Evolutionary conservation across 441 rosid genomes (phyloP).

Genomic region (Populus hybrid): DNA sequence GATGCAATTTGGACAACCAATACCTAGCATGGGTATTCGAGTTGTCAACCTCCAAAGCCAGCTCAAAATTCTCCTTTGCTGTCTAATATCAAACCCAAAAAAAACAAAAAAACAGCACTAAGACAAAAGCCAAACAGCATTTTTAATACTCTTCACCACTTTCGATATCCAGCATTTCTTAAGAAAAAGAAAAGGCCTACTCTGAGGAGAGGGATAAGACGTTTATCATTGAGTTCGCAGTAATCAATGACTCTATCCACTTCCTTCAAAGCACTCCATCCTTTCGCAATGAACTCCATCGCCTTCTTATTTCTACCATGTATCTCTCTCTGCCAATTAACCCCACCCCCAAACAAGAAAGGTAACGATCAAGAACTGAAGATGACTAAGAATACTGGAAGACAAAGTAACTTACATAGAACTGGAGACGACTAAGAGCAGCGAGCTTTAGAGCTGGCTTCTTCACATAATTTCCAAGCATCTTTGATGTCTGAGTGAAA

Average conservation of each 20-base stretch:
- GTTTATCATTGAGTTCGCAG: slow-evolving; percentile 76
- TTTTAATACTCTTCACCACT: background rate
- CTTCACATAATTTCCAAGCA: slow-evolving; percentile 34
- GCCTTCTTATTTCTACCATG: slow-evolving; percentile 84
- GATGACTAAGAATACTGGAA: background rate
- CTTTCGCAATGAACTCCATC: slow-evolving; percentile 84
- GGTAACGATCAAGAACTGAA: slow-evolving; percentile 5
- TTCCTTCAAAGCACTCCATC: slow-evolving; percentile 82
- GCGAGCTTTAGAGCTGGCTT: slow-evolving; percentile 17
- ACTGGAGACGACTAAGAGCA: slow-evolving; percentile 22
- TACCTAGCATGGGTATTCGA: slow-evolving; percentile 81
- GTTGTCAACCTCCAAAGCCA: slow-evolving; percentile 80
- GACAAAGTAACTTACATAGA: slow-evolving; percentile 23
- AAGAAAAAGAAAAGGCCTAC: slow-evolving; percentile 27
- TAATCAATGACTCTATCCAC: slow-evolving; percentile 88
- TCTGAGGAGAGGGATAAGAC: slow-evolving; percentile 83
- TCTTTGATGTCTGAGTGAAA: slow-evolving; percentile 3
- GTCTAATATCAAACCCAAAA: slow-evolving; percentile 42
- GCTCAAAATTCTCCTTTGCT: slow-evolving; percentile 89
- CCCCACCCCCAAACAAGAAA: background rate
- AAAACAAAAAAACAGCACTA: background rate
- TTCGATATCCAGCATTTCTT: background rate
- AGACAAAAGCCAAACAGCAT: background rate
- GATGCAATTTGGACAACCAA: slow-evolving; percentile 81
- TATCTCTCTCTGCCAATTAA: slow-evolving; percentile 50